phyloP scores from a whole-genome alignment of 2,329 filamentous ascomycete species.

The Xylariomycetidae sp. region DNA sequence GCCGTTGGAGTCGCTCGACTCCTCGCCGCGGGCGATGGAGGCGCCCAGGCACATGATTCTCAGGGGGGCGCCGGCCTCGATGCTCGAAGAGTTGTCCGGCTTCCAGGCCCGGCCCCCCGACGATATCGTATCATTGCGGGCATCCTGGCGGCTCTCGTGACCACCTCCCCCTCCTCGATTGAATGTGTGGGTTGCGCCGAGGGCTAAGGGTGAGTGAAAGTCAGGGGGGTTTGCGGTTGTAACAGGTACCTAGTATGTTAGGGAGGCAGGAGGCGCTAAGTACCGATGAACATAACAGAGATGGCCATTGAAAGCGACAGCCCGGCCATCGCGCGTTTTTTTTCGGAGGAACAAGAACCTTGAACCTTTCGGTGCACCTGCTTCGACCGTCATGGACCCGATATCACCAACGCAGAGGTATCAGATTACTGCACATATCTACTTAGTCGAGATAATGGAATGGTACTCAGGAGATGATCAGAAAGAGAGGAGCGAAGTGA shows the following conservation, averaged over 20 bases:
- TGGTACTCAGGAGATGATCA: no score
- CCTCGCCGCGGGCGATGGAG: slow-evolving; percentile 23
- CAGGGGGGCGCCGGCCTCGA: slow-evolving; percentile 22
- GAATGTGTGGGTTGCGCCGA: slow-evolving; percentile 18
- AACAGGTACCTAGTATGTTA: no score
- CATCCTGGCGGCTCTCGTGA: neutral
- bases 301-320: neutral
- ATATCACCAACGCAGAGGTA: no score
- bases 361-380: no score
- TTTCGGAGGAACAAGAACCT: no score
- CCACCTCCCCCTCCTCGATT: slow-evolving; percentile 3
- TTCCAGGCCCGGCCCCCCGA: slow-evolving; percentile 11
- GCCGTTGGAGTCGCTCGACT: slow-evolving; percentile 18
- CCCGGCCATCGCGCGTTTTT: neutral
- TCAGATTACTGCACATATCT: no score
- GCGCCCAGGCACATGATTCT: slow-evolving; percentile 27
- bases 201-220: slow-evolving; percentile 11
- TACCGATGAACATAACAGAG: neutral
- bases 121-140: slow-evolving; percentile 1
- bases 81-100: slow-evolving; percentile 18
- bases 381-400: no score
- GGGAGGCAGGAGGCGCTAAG: neutral
- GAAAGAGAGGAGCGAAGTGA: no score
- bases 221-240: neutral
- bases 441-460: no score